Evolutionary conservation across 1,284 basidiomycete species (phyloP), one percentile per base, ranked within the genome.

Genomic region (Xanthoconium separans): DNA sequence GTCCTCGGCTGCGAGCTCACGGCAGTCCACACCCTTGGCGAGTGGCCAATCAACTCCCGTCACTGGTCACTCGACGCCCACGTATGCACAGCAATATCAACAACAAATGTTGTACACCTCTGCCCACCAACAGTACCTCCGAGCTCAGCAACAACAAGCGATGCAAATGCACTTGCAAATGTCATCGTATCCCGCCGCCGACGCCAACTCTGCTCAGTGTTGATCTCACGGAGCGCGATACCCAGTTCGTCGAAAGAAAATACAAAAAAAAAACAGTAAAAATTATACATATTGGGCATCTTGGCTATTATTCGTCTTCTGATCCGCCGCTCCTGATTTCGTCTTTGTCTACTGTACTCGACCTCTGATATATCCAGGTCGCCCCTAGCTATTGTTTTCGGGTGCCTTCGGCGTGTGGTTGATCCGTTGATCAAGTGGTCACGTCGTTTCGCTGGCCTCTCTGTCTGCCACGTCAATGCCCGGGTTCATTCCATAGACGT

Each of bases 81-180:
- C 57, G 10, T 70, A 70, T 12, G 60, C 70, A 13, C 70, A 71
- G 50, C 61, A 72, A 37, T 72, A 73, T 51, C 70, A 73, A 53
- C 66, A 71, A 40, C 75, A 76, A 60, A 70, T 69, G 54, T 65
- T 73, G 53, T 70, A 68, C 44, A 66, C 68, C 7, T 68, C 66
- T 18, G 65, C 62, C 0, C 67, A 69, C 9, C 70, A 72, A 31
- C 70, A 73, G 10, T 72, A 69, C 44, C 62, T 73, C 27, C 70
- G 67, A 10, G 63, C 60, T 11, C 61, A 70, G 42, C 65, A 71
- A 50, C 67, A 69, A 47, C 63, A 64, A 34, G 69, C 62, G 13
- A 56, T 70, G 53, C 71, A 73, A 18, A 61, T 70, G 55, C 72
- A 69, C 3, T 49, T 59, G 1, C 69, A 68, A 47, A 58, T 70